A percentile compares a stretch with the other conserved stretches of the same genome.
Evolutionary conservation across 2,329 filamentous ascomycete genomes (phyloP).

Genomic region (Tolypocladium guangdongense): DNA sequence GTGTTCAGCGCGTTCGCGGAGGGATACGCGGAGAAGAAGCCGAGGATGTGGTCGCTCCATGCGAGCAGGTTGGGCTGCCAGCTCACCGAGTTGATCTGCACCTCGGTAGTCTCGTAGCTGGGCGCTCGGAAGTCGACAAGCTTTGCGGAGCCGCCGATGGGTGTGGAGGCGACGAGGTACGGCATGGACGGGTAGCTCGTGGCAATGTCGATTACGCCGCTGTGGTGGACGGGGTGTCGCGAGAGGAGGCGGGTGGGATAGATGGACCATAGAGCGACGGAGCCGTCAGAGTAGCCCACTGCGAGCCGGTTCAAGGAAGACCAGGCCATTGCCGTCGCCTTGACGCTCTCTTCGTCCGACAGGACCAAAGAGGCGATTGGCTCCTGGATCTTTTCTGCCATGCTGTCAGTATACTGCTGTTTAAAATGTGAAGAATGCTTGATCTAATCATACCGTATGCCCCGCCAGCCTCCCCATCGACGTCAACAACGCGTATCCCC

Average conservation of each 20-base stretch:
- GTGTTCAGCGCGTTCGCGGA: conserved; percentile 42
- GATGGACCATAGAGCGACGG: conserved; percentile 45
- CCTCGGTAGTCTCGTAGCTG: conserved; percentile 41
- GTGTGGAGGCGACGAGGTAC: conserved; percentile 42
- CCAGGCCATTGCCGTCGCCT: conserved; percentile 44
- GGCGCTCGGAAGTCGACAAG: conserved; percentile 42
- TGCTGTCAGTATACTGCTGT: conserved; percentile 9
- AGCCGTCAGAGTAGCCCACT: conserved; percentile 45
- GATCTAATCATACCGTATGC: conserved; percentile 27
- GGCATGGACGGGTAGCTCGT: conserved; percentile 46
- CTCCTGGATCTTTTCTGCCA: conserved; percentile 31
- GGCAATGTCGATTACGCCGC: conserved; percentile 41
- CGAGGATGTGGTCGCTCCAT: conserved; percentile 45
- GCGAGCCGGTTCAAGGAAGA: conserved; percentile 42
- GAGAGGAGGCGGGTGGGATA: conserved; percentile 36
- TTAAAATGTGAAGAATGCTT: not conserved
- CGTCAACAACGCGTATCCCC: conserved; percentile 34
- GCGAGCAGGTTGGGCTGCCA: conserved; percentile 42
- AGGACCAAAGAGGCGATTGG: conserved; percentile 34
- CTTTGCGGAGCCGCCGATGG: conserved; percentile 41
- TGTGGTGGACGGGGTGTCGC: conserved; percentile 42
- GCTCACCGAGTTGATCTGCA: conserved; percentile 36
- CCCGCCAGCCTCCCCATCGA: conserved; percentile 15
- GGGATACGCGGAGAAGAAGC: conserved; percentile 41
- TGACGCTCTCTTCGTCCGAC: conserved; percentile 33